These are phyloP conservation scores for Sherardia arvensis DNA, from an alignment of 257 asterid species.

Conservation along the genomic window DNA sequence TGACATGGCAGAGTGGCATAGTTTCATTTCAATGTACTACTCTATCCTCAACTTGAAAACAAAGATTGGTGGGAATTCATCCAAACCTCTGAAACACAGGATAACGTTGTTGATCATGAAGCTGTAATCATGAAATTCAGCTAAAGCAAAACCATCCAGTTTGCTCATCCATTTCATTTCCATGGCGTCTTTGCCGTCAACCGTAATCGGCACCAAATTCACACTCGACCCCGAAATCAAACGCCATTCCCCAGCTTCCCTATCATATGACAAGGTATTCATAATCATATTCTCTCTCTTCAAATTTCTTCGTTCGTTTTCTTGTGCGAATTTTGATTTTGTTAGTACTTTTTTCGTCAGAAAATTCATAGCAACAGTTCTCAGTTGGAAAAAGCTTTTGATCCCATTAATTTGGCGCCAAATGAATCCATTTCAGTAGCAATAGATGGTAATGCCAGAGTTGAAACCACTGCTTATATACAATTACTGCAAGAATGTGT, in stretches of 20 bases:
- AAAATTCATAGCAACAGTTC: constrained; percentile 22
- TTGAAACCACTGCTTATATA: constrained; percentile 48
- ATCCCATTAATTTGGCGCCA: constrained; percentile 32
- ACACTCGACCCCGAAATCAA: constrained; percentile 56
- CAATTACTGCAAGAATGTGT: constrained; percentile 65
- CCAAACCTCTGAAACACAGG: neutral
- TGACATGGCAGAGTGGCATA: neutral
- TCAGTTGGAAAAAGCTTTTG: constrained; percentile 34
- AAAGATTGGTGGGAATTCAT: constrained; percentile 1
- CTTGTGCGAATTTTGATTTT: neutral
- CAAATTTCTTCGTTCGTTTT: neutral
- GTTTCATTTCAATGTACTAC: neutral
- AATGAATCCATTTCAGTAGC: constrained; percentile 33
- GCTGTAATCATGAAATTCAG: neutral
- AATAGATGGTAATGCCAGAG: constrained; percentile 30
- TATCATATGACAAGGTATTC: constrained; percentile 49
- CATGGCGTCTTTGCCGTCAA: constrained; percentile 87
- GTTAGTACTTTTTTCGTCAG: constrained; percentile 25
- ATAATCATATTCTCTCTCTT: neutral
- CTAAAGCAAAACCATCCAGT: neutral
- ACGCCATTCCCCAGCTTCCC: constrained; percentile 39
- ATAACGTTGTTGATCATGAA: neutral
- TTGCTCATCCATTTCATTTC: constrained; percentile 3
- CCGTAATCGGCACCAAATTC: constrained; percentile 43
- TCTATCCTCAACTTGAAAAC: neutral